phyloP scores from a whole-genome alignment of 768 basidiomycete species.

The Russula ochroleuca region DNA sequence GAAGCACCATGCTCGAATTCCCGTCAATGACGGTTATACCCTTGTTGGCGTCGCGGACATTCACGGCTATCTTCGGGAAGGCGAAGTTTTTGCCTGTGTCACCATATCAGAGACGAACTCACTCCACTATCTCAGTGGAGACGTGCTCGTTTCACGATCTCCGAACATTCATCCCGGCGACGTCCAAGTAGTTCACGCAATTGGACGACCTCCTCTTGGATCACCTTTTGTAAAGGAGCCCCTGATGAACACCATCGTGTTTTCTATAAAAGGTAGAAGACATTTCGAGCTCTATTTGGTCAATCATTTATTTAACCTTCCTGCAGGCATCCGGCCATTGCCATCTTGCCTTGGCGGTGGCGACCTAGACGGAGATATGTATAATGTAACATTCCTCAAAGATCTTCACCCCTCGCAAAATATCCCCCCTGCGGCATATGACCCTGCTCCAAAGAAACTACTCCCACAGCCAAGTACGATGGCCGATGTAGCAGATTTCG shows the following conservation, averaged over 20 bases:
- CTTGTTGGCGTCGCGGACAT: constrained; percentile 71
- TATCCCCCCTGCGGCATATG: constrained; percentile 45
- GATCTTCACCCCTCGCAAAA: constrained; percentile 31
- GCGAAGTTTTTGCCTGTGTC: constrained; percentile 60
- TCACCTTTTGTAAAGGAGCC: constrained; percentile 51
- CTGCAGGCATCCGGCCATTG: constrained; percentile 52
- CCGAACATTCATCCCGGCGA: constrained; percentile 70
- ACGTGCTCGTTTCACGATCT: constrained; percentile 54
- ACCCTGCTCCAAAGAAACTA: constrained; percentile 43
- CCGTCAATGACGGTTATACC: constrained; percentile 58
- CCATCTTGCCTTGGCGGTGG: constrained; percentile 64
- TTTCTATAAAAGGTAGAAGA: constrained; percentile 50
- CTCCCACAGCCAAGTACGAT: constrained; percentile 51
- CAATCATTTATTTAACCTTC: not conserved
- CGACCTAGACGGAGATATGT: constrained; percentile 63
- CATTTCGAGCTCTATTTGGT: not conserved
- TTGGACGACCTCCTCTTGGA: constrained; percentile 52
- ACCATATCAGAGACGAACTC: constrained; percentile 38
- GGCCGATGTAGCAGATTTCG: constrained; percentile 63
- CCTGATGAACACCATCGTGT: constrained; percentile 60
- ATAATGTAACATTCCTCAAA: constrained; percentile 39
- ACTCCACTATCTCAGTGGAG: constrained; percentile 49
- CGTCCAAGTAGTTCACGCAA: constrained; percentile 54
- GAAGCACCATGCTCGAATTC: constrained; percentile 63
- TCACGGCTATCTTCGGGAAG: constrained; percentile 47